Evolutionary conservation across 345 rosid genomes (phyloP).

Genomic region (Lumnitzera littorea): DNA sequence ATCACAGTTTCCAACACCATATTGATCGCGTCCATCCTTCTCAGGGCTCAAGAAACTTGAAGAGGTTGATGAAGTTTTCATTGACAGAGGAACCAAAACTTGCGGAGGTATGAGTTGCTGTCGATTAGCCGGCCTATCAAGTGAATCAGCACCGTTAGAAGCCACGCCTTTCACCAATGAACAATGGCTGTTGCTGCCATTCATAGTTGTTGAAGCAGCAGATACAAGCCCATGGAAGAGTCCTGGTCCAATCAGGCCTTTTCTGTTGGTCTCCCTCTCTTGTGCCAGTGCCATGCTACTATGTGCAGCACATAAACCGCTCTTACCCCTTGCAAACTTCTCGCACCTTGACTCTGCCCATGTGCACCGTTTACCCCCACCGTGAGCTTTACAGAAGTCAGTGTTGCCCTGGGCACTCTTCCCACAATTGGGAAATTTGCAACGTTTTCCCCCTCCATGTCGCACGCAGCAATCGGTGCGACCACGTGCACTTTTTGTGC

Average conservation of each 20-base stretch:
- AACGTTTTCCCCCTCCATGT: slow-evolving; percentile 94
- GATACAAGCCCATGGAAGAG: slow-evolving; percentile 90
- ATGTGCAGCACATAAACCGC: slow-evolving; percentile 92
- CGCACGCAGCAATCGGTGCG: slow-evolving; percentile 89
- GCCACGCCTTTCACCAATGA: slow-evolving; percentile 52
- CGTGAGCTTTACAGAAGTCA: slow-evolving; percentile 93
- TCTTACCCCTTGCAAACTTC: slow-evolving; percentile 92
- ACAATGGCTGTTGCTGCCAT: slow-evolving; percentile 48
- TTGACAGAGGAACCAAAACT: slow-evolving; percentile 82
- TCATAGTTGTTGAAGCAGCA: slow-evolving; percentile 37
- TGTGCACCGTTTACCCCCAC: slow-evolving; percentile 83
- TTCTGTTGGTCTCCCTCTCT: slow-evolving; percentile 34
- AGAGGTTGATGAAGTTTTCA: slow-evolving; percentile 55
- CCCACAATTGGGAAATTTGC: slow-evolving; percentile 54
- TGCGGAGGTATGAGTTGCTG: slow-evolving; percentile 73
- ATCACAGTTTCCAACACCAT: slow-evolving; percentile 10
- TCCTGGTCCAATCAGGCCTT: slow-evolving; percentile 63
- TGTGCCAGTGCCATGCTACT: slow-evolving; percentile 64
- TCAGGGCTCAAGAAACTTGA: slow-evolving; percentile 24
- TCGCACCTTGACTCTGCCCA: slow-evolving; percentile 83
- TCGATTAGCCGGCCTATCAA: slow-evolving; percentile 40
- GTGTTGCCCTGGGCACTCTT: slow-evolving; percentile 99
- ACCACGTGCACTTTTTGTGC: slow-evolving; percentile 95
- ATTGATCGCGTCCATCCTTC: slow-evolving; percentile 29
- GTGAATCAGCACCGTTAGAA: slow-evolving; percentile 59